Conservation (phyloP, 2,329 filamentous ascomycete species). For the Pseudogymnoascus sp. region DNA sequence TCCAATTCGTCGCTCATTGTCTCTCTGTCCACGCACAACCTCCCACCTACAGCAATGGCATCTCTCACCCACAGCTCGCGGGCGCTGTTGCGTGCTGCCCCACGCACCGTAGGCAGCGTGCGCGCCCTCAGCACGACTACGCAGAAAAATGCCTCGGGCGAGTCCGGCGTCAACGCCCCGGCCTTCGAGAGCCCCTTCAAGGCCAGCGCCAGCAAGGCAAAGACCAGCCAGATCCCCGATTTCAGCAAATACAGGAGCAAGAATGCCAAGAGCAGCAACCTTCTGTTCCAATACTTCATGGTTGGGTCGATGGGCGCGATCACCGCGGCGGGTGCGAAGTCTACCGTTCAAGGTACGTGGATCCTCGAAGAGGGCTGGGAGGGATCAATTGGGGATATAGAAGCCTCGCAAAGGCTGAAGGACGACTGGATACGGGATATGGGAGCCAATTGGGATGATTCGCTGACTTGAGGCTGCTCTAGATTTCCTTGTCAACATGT, state of each 20-base stretch:
- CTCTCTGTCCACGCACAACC: background rate
- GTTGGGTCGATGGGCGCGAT: constrained; percentile 91
- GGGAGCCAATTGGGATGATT: constrained; percentile 17
- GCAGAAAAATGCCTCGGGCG: constrained; percentile 20
- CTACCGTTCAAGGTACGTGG: constrained; percentile 87
- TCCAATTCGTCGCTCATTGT: constrained; percentile 6
- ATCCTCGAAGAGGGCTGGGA: constrained; percentile 1
- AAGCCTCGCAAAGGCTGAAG: background rate
- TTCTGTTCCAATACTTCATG: constrained; percentile 97
- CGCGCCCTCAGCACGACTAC: constrained; percentile 50
- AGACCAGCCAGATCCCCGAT: constrained; percentile 69
- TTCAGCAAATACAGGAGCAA: constrained; percentile 82
- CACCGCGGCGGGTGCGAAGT: constrained; percentile 90
- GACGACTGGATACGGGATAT: background rate
- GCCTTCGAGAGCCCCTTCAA: constrained; percentile 58
- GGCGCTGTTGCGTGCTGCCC: constrained; percentile 56
- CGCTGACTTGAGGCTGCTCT: constrained; percentile 22
- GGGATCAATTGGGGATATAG: constrained; percentile 5
- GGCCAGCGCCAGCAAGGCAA: constrained; percentile 38
- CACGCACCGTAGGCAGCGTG: constrained; percentile 34
- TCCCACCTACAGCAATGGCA: constrained; percentile 51
- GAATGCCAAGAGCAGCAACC: constrained; percentile 62
- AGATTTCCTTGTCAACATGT: constrained; percentile 99
- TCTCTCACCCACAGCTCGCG: constrained; percentile 62
- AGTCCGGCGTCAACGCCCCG: constrained; percentile 26